Conservation (phyloP, 1,284 basidiomycete genomes). For the Pascua guehoae region DNA sequence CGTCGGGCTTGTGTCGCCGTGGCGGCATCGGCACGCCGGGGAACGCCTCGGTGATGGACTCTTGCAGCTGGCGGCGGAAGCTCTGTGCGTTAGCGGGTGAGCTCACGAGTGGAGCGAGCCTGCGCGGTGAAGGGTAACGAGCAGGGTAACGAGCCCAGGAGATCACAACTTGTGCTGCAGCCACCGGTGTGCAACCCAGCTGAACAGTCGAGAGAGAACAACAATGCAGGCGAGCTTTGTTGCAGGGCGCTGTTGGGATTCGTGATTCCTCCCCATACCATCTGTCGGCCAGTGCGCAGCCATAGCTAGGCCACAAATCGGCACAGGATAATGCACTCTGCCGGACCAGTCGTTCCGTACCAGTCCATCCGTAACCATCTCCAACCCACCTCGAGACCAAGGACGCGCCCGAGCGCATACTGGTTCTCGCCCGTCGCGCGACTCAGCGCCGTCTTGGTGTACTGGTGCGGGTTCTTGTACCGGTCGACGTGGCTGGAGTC, state of each 20-base stretch:
- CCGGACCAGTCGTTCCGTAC: no score
- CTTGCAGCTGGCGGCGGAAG: slow-evolving; percentile 38
- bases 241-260: no score
- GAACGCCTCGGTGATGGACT: slow-evolving; percentile 29
- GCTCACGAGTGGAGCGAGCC: neutral
- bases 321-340: neutral
- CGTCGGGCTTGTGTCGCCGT: slow-evolving; percentile 29
- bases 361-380: no score
- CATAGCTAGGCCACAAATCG: no score
- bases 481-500: slow-evolving; percentile 25
- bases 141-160: no score
- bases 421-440: slow-evolving; percentile 45
- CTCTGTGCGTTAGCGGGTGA: slow-evolving; percentile 21
- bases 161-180: no score
- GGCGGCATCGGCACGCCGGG: slow-evolving; percentile 37
- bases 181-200: neutral
- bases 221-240: no score
- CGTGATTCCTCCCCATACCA: no score
- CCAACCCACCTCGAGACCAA: slow-evolving; percentile 41
- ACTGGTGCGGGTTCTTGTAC: slow-evolving; percentile 35
- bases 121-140: neutral
- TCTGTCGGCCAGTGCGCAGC: no score
- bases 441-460: slow-evolving; percentile 34
- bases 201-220: neutral
- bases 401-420: slow-evolving; percentile 39